phyloP scores from a whole-genome alignment of 2,329 filamentous ascomycete species.

The Botrytis elliptica region DNA sequence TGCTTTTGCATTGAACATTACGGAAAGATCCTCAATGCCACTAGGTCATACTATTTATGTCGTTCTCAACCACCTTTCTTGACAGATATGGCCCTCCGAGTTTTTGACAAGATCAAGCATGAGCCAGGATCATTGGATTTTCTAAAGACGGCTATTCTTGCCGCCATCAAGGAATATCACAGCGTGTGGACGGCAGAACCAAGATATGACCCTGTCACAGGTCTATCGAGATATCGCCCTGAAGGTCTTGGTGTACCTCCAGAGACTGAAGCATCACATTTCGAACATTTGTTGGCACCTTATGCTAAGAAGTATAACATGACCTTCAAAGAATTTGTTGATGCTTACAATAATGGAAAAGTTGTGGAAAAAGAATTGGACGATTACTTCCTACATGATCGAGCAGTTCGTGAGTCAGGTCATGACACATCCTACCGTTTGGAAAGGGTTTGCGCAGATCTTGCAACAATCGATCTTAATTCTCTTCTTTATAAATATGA shows the following conservation, averaged over 20 bases:
- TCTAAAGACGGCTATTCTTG: conserved; percentile 73
- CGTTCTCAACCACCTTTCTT: conserved; percentile 95
- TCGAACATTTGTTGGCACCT: conserved; percentile 45
- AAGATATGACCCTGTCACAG: conserved; percentile 49
- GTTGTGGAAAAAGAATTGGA: conserved; percentile 86
- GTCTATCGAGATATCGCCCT: conserved; percentile 53
- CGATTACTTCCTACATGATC: conserved; percentile 93
- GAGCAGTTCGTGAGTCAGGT: conserved; percentile 91
- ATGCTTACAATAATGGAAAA: conserved; percentile 77
- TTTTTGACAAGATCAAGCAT: conserved; percentile 86
- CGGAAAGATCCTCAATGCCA: conserved; percentile 96
- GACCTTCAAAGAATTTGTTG: conserved; percentile 79
- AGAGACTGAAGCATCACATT: conserved; percentile 56
- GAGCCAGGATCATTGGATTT: conserved; percentile 71
- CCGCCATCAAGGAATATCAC: conserved; percentile 77
- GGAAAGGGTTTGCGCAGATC: conserved; percentile 80
- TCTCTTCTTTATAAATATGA: conserved; percentile 97
- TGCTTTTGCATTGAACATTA: conserved; percentile 99
- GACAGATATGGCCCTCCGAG: conserved; percentile 92
- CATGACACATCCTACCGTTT: conserved; percentile 96
- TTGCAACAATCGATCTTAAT: conserved; percentile 94
- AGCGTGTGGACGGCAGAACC: conserved; percentile 42
- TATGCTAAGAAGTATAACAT: conserved; percentile 63
- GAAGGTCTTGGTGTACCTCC: conserved; percentile 54
- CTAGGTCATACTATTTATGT: conserved; percentile 89